Conservation (phyloP, 1,139 yeast genomes). For the Magnusiomyces ingens region DNA sequence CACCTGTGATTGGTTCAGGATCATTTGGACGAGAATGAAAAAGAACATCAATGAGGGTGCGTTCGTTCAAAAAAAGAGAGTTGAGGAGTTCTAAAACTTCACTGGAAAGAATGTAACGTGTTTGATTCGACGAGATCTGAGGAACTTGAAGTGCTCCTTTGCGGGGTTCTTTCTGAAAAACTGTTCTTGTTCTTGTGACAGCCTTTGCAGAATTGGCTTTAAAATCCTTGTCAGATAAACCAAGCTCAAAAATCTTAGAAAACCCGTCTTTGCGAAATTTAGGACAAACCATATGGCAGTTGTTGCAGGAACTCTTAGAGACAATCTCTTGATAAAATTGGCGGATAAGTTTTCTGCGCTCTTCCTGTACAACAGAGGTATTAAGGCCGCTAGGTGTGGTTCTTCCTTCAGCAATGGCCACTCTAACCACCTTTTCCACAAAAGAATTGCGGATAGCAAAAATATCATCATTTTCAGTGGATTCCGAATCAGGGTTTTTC, state of each 20-base stretch:
- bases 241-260: slow-evolving; percentile 83
- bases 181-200: slow-evolving; percentile 57
- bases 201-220: slow-evolving; percentile 46
- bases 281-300: slow-evolving; percentile 94
- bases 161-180: slow-evolving; percentile 30
- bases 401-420: slow-evolving; percentile 74
- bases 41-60: slow-evolving; percentile 35
- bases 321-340: slow-evolving; percentile 69
- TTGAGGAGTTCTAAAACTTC: slow-evolving; percentile 77
- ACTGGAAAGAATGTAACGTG: slow-evolving; percentile 79
- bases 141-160: slow-evolving; percentile 33
- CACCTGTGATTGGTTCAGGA: slow-evolving; percentile 55
- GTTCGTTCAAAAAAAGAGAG: slow-evolving; percentile 65
- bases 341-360: slow-evolving; percentile 69
- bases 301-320: slow-evolving; percentile 82
- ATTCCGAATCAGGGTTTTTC: slow-evolving; percentile 2
- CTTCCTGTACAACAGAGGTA: slow-evolving; percentile 82
- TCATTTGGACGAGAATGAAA: slow-evolving; percentile 74
- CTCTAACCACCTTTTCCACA: slow-evolving; percentile 62
- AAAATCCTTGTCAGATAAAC: slow-evolving; percentile 70
- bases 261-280: slow-evolving; percentile 91
- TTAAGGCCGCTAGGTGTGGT: slow-evolving; percentile 59
- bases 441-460: slow-evolving; percentile 57
- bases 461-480: slow-evolving; percentile 28
- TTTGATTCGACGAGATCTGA: slow-evolving; percentile 34